phyloP scores from a whole-genome alignment of 2,329 filamentous ascomycete genomes.

The Hirsutella thompsonii region DNA sequence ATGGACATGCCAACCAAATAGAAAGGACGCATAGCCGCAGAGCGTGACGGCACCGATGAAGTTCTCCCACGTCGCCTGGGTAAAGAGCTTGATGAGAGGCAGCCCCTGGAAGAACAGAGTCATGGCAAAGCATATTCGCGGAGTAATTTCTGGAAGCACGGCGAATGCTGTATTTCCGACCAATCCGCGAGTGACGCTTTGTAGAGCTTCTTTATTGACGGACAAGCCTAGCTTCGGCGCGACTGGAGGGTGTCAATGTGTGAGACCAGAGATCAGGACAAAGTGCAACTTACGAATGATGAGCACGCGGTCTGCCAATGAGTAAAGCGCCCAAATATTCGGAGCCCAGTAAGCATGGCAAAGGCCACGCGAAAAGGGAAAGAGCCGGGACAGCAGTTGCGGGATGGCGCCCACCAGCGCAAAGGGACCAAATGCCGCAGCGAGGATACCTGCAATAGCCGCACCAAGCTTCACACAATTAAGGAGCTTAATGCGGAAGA shows the following conservation, averaged over 20 bases:
- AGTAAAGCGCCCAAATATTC: constrained; percentile 95
- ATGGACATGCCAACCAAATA: constrained; percentile 98
- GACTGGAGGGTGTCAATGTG: constrained; percentile 42
- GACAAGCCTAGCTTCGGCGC: constrained; percentile 68
- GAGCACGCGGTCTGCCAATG: constrained; percentile 71
- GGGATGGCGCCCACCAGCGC: constrained; percentile 66
- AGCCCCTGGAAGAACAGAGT: constrained; percentile 74
- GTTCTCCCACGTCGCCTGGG: constrained; percentile 69
- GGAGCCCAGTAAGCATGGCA: constrained; percentile 99
- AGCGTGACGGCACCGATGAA: constrained; percentile 85
- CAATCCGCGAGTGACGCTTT: constrained; percentile 83
- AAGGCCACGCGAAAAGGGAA: constrained; percentile 85
- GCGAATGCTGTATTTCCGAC: constrained; percentile 93
- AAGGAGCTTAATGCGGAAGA: constrained; percentile 61
- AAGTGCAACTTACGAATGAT: constrained; percentile 54
- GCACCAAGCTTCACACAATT: constrained; percentile 76
- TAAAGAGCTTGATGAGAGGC: constrained; percentile 71
- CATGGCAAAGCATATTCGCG: constrained; percentile 65
- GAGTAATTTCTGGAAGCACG: constrained; percentile 75
- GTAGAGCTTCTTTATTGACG: constrained; percentile 61
- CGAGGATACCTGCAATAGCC: constrained; percentile 60
- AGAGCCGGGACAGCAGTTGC: constrained; percentile 73
- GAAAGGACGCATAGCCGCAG: constrained; percentile 90
- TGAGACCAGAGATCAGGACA: not conserved
- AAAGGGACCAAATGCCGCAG: constrained; percentile 81